phyloP scores from a whole-genome alignment of 2,329 filamentous ascomycete species.

The Peltaster fructicola region DNA sequence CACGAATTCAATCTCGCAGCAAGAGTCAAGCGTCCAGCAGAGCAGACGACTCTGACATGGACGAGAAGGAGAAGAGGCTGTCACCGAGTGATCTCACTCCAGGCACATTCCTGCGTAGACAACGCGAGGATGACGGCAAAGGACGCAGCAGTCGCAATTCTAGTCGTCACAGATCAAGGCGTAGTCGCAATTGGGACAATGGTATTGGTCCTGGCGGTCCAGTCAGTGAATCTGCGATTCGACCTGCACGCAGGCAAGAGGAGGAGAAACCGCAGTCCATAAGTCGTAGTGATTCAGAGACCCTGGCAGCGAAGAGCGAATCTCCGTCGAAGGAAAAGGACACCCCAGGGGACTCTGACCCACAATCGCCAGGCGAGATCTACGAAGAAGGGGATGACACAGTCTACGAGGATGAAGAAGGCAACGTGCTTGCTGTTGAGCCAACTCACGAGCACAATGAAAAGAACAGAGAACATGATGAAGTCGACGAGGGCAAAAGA shows the following conservation, averaged over 20 bases:
- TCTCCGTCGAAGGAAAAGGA: conserved; percentile 11
- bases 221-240: conserved; percentile 77
- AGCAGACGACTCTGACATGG: conserved; percentile 47
- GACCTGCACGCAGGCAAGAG: conserved; percentile 34
- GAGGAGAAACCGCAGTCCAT: conserved; percentile 18
- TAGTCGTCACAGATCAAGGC: conserved; percentile 43
- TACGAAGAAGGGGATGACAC: conserved; percentile 68
- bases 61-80: conserved; percentile 28
- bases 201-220: conserved; percentile 65
- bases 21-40: conserved; percentile 57
- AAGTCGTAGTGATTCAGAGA: conserved; percentile 27
- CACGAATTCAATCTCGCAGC: conserved; percentile 65
- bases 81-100: conserved; percentile 41
- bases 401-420: conserved; percentile 69
- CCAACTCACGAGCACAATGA: conserved; percentile 27
- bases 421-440: conserved; percentile 61
- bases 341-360: conserved; percentile 10
- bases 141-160: conserved; percentile 46
- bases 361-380: conserved; percentile 37
- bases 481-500: conserved; percentile 32
- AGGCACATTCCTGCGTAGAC: conserved; percentile 62
- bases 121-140: conserved; percentile 53
- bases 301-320: conserved; percentile 25
- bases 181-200: conserved; percentile 48
- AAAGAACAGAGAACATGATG: conserved; percentile 45